These are phyloP conservation scores for Leccinum rimulosum DNA, from an alignment of 768 basidiomycete genomes.

Conservation along the genomic window DNA sequence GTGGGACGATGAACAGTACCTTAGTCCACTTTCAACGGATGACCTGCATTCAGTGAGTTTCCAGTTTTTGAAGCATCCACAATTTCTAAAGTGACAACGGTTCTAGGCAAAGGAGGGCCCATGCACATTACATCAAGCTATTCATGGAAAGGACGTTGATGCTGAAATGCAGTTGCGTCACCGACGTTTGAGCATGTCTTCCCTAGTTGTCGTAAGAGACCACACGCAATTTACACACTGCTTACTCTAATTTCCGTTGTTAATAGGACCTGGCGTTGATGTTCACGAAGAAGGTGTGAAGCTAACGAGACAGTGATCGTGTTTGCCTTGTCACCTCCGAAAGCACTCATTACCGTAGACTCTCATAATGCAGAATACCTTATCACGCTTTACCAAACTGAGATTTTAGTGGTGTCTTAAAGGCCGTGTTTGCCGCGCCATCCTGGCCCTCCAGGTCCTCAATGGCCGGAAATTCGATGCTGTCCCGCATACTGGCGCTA, in stretches of 20 bases:
- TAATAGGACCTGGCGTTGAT: constrained; percentile 26
- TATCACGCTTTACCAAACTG: not conserved
- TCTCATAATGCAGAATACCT: not conserved
- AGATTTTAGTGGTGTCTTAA: not conserved
- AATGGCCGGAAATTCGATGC: constrained; percentile 72
- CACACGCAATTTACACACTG: not conserved
- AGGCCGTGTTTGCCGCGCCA: constrained; percentile 44
- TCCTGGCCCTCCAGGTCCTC: constrained; percentile 88
- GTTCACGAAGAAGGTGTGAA: constrained; percentile 5
- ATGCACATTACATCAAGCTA: constrained; percentile 1
- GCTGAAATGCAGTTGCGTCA: constrained; percentile 1
- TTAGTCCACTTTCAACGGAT: no score
- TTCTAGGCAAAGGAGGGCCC: constrained; percentile 9
- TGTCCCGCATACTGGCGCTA: constrained; percentile 72
- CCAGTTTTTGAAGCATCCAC: not conserved
- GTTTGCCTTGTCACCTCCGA: not conserved
- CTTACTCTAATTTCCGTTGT: constrained; percentile 1
- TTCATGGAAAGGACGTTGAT: constrained; percentile 3
- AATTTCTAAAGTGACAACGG: not conserved
- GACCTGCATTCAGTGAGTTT: constrained; percentile 1
- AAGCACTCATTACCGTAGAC: not conserved
- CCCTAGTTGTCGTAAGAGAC: constrained; percentile 23
- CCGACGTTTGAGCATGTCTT: constrained; percentile 17
- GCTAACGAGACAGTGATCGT: not conserved
- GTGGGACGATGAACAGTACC: no score